Conservation (phyloP, 495 filamentous ascomycete species). For the Penicillium paxilli region DNA sequence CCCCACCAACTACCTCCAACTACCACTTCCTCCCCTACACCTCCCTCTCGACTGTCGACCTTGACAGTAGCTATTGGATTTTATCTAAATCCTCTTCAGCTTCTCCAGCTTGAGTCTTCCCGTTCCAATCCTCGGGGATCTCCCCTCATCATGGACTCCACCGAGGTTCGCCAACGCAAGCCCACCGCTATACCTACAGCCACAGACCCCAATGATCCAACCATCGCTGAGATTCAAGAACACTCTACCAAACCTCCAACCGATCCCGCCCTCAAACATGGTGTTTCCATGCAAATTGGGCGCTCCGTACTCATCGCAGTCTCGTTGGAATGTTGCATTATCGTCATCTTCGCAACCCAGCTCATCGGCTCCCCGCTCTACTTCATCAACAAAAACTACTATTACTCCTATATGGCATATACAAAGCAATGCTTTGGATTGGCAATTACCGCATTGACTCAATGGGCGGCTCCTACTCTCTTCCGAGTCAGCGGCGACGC, state of each 20-base stretch:
- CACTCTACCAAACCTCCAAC: constrained; percentile 22
- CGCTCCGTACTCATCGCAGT: constrained; percentile 61
- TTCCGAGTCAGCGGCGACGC: constrained; percentile 63
- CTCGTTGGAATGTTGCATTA: constrained; percentile 63
- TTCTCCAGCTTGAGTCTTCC: neutral
- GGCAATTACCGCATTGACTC: constrained; percentile 57
- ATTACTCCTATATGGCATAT: constrained; percentile 64
- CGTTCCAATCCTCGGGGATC: constrained; percentile 1
- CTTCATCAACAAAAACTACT: constrained; percentile 58
- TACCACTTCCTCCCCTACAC: neutral
- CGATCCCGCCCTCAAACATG: constrained; percentile 64
- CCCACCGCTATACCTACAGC: constrained; percentile 23
- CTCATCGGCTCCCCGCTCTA: constrained; percentile 59
- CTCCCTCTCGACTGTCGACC: too few relatives aligned
- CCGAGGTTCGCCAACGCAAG: constrained; percentile 46
- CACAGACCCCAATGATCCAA: neutral
- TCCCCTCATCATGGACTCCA: constrained; percentile 33
- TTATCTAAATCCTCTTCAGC: neutral
- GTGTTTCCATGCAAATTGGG: constrained; percentile 60
- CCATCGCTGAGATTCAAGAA: constrained; percentile 17
- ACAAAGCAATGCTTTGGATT: constrained; percentile 66
- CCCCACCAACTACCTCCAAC: too few relatives aligned
- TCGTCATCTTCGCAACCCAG: constrained; percentile 55
- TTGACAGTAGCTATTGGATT: too few relatives aligned
- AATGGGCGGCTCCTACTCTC: constrained; percentile 62